Evolutionary conservation across 2,329 filamentous ascomycete species (phyloP).

Genomic region (Trichoderma afroharzianum): DNA sequence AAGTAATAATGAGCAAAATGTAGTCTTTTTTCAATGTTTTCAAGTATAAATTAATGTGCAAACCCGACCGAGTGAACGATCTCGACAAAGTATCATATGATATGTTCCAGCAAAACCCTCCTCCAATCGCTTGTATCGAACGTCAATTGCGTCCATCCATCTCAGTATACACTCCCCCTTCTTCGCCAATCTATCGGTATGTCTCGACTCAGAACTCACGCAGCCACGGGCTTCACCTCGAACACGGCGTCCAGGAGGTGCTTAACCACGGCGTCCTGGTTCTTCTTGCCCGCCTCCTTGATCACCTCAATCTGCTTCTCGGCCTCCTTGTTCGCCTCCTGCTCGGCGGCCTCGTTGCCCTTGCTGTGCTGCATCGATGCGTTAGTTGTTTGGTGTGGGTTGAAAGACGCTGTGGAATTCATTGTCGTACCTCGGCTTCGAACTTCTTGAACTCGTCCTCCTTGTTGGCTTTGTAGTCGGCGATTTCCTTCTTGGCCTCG

Average conservation of each 20-base stretch:
- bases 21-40: background rate
- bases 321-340: conserved; percentile 73
- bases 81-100: background rate
- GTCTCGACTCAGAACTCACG: background rate
- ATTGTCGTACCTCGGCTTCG: conserved; percentile 61
- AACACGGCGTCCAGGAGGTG: conserved; percentile 83
- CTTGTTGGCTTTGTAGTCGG: conserved; percentile 84
- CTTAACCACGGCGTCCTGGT: conserved; percentile 73
- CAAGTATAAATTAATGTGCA: conserved; percentile 5
- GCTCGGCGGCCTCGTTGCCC: conserved; percentile 77
- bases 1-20: background rate
- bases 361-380: conserved; percentile 69
- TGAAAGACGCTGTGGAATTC: background rate
- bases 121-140: background rate
- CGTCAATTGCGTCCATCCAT: background rate
- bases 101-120: background rate
- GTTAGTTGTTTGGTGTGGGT: background rate
- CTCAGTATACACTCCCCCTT: background rate
- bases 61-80: background rate
- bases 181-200: background rate
- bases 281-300: conserved; percentile 72
- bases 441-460: conserved; percentile 95
- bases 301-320: conserved; percentile 81
- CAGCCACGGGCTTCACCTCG: conserved; percentile 67
- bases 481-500: conserved; percentile 97